These are phyloP conservation scores for Urochloa ruziziensis DNA, from an alignment of 176 grass and related monocot genomes.

Conservation along the genomic window DNA sequence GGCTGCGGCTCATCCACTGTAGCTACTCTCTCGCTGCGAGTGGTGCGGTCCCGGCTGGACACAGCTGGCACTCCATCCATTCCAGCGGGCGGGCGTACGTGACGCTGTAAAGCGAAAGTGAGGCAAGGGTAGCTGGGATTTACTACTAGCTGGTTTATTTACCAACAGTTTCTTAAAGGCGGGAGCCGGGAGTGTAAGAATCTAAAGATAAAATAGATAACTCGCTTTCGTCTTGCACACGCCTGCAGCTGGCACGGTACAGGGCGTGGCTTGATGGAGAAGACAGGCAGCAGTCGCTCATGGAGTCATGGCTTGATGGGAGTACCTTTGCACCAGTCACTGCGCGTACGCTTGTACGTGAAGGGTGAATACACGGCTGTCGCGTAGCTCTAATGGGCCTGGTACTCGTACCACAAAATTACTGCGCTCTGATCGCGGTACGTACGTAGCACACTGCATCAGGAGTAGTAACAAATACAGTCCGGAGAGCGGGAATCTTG, in stretches of 20 bases:
- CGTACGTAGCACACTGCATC: too few species aligned
- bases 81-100: neutral
- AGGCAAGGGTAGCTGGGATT: too few species aligned
- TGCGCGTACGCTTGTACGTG: neutral
- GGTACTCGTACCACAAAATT: too few species aligned
- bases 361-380: neutral
- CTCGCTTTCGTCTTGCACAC: neutral
- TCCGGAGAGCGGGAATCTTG: too few species aligned
- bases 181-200: too few species aligned
- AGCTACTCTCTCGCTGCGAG: too few species aligned
- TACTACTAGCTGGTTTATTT: too few species aligned
- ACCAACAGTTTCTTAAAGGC: too few species aligned
- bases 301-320: neutral
- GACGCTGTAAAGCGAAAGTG: slow-evolving; percentile 31
- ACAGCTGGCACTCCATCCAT: slow-evolving; percentile 11
- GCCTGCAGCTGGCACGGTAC: neutral
- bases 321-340: too few species aligned
- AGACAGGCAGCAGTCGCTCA: neutral
- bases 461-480: too few species aligned
- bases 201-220: neutral
- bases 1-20: neutral
- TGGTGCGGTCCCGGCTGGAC: neutral
- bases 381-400: too few species aligned
- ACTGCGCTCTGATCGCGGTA: too few species aligned
- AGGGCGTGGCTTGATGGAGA: slow-evolving; percentile 8